Conservation (phyloP, 2,329 filamentous ascomycete species). For the Talaromyces sp. region DNA sequence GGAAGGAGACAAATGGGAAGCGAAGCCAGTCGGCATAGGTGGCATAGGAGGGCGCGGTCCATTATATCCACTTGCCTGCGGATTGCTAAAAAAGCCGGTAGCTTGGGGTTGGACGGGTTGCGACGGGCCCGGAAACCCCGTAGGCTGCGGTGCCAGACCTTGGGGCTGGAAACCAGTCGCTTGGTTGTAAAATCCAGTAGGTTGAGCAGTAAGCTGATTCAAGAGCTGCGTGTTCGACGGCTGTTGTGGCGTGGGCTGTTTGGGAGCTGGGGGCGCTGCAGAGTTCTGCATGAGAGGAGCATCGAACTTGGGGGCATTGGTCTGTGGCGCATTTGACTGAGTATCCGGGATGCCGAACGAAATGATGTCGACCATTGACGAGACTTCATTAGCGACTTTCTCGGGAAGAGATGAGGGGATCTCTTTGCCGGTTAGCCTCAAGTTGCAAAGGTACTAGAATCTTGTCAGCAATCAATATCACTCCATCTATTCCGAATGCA, state of each 20-base stretch:
- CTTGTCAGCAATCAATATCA: background rate
- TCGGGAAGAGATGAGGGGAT: constrained; percentile 74
- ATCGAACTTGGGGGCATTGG: constrained; percentile 69
- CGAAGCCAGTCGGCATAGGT: constrained; percentile 74
- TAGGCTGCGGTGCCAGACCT: constrained; percentile 36
- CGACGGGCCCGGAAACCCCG: constrained; percentile 46
- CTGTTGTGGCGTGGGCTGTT: constrained; percentile 69
- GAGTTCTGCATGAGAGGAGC: constrained; percentile 50
- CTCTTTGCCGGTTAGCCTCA: constrained; percentile 82
- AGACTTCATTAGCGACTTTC: constrained; percentile 90
- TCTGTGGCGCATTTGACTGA: constrained; percentile 46
- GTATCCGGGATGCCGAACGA: constrained; percentile 88
- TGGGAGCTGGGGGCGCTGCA: constrained; percentile 47
- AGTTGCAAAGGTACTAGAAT: constrained; percentile 77
- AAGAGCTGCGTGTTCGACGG: constrained; percentile 64
- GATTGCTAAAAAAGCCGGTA: constrained; percentile 67
- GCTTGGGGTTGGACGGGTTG: constrained; percentile 62
- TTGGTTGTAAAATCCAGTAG: constrained; percentile 53
- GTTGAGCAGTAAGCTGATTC: constrained; percentile 53
- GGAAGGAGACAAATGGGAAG: constrained; percentile 56
- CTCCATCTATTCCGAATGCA: background rate
- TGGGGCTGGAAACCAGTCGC: constrained; percentile 64
- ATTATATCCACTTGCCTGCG: constrained; percentile 73
- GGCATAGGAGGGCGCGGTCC: constrained; percentile 77
- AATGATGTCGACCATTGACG: constrained; percentile 99